Conservation (phyloP, 73 alveolate genomes). For the Tetrahymena malaccensis region DNA sequence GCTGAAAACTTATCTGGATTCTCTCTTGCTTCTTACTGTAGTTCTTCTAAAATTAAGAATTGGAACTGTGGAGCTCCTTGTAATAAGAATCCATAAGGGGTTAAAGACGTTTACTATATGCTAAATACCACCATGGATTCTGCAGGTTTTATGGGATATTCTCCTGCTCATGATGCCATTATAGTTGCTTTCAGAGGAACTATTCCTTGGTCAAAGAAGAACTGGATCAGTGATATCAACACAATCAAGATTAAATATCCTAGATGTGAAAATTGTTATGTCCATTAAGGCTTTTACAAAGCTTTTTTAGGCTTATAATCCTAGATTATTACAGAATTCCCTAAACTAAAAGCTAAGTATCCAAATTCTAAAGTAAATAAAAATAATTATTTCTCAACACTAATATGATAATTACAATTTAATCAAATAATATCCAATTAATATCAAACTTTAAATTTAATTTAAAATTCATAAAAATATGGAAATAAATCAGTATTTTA, state of each 20-base stretch:
- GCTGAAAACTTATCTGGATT: neutral
- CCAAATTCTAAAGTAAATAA: neutral
- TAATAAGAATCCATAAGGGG: neutral
- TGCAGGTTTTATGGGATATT: neutral
- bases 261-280: neutral
- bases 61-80: neutral
- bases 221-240: conserved; percentile 2
- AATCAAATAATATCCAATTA: too few relatives aligned
- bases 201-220: neutral
- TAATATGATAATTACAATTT: too few relatives aligned
- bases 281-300: neutral
- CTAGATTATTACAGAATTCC: neutral
- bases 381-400: too few relatives aligned
- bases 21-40: neutral
- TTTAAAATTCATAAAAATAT: too few relatives aligned
- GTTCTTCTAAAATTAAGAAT: neutral
- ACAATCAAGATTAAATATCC: neutral
- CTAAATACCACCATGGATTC: neutral
- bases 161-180: neutral
- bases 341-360: neutral
- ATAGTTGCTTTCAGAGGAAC: conserved; percentile 4
- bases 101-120: neutral
- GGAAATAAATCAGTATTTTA: too few relatives aligned
- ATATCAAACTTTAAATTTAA: too few relatives aligned
- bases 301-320: neutral